Percentiles rank a stretch among this genome's conserved stretches.
phyloP scores from a whole-genome alignment of 1,284 basidiomycete species.

The Irpex sp. region DNA sequence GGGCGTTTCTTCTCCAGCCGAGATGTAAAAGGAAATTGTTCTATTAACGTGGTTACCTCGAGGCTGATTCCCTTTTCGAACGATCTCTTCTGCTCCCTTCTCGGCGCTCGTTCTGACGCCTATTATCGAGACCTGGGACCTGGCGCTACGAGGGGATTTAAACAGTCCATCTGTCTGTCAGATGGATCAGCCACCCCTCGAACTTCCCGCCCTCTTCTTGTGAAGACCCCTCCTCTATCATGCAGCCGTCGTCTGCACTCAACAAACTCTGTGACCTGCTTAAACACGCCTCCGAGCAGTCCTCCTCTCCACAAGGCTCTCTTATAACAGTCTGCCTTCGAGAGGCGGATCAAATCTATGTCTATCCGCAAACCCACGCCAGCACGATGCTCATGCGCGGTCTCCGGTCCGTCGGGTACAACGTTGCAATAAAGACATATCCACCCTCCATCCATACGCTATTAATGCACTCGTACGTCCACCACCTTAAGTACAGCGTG shows the following conservation, averaged over 20 bases:
- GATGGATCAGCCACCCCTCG: not conserved
- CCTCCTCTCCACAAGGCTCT: not conserved
- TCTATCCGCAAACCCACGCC: not conserved
- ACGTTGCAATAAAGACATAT: not conserved
- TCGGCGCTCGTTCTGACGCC: not conserved
- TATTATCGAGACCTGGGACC: not conserved
- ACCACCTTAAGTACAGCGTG: not conserved
- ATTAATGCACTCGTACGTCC: not conserved
- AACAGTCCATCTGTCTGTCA: not conserved
- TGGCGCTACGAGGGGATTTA: not conserved
- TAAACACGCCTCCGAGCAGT: not conserved
- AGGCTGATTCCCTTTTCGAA: not conserved
- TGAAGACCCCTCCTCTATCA: not conserved
- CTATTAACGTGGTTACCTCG: conserved; percentile 2
- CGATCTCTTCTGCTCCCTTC: not conserved
- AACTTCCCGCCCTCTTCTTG: not conserved
- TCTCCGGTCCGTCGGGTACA: not conserved
- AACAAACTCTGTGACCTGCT: not conserved
- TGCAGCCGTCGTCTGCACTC: not conserved
- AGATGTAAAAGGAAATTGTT: conserved; percentile 1
- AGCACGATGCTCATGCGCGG: not conserved
- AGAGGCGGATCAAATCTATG: not conserved
- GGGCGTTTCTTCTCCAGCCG: not conserved
- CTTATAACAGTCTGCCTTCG: not conserved
- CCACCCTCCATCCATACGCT: not conserved